phyloP scores from a whole-genome alignment of 2,329 filamentous ascomycete species.

The Dothistroma septosporum region DNA sequence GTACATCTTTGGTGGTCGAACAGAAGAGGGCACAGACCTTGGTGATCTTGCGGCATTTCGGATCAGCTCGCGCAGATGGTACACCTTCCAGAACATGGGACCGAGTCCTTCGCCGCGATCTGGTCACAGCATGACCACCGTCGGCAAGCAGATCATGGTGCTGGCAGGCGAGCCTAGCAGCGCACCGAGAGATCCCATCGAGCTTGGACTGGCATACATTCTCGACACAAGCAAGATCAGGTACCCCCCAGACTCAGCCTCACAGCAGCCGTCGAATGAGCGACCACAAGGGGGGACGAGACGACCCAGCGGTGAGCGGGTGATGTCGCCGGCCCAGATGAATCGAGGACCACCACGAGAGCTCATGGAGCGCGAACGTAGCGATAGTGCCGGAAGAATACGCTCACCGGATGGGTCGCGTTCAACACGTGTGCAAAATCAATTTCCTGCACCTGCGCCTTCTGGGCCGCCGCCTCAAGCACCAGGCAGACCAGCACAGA shows the following conservation, averaged over 20 bases:
- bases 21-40: constrained; percentile 85
- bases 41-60: constrained; percentile 87
- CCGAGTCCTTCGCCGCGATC: constrained; percentile 89
- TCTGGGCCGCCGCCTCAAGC: constrained; percentile 62
- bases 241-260: constrained; percentile 65
- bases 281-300: constrained; percentile 26
- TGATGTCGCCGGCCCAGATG: constrained; percentile 11
- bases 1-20: constrained; percentile 97
- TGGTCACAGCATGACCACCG: constrained; percentile 95
- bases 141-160: constrained; percentile 87
- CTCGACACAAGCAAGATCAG: constrained; percentile 94
- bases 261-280: constrained; percentile 33
- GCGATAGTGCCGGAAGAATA: constrained; percentile 25
- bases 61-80: constrained; percentile 84
- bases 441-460: constrained; percentile 53
- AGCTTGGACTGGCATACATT: constrained; percentile 84
- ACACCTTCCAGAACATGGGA: constrained; percentile 99
- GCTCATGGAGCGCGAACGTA: constrained; percentile 29
- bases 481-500: constrained; percentile 52
- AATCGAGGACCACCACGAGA: constrained; percentile 24
- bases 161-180: constrained; percentile 93
- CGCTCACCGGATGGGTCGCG: constrained; percentile 22
- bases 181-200: constrained; percentile 71
- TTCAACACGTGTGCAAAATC: constrained; percentile 48
- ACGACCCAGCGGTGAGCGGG: constrained; percentile 32